phyloP scores from a whole-genome alignment of 768 basidiomycete genomes.

The Strobilomyces echinocephalus region DNA sequence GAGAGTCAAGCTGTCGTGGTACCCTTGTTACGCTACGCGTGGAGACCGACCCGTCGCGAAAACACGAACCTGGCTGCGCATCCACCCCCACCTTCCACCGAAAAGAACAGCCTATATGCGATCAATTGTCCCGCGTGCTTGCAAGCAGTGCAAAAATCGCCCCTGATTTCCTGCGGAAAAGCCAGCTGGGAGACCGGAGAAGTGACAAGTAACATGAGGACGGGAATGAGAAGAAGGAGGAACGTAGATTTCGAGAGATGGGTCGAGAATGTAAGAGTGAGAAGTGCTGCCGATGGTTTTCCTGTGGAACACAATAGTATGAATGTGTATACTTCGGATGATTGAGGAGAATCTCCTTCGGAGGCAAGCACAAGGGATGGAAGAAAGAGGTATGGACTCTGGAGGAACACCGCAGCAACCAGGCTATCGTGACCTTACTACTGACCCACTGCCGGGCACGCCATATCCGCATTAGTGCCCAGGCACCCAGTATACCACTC shows the following conservation, averaged over 20 bases:
- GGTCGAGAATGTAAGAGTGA: slow-evolving; percentile 65
- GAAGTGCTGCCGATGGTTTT: slow-evolving; percentile 49
- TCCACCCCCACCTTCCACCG: slow-evolving; percentile 63
- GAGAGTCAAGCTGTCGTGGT: slow-evolving; percentile 56
- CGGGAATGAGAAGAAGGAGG: slow-evolving; percentile 60
- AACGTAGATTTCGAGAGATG: slow-evolving; percentile 71
- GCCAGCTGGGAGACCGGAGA: slow-evolving; percentile 65
- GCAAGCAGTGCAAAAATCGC: slow-evolving; percentile 2
- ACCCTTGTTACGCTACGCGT: neutral
- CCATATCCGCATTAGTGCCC: slow-evolving; percentile 66
- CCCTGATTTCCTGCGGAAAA: slow-evolving; percentile 42
- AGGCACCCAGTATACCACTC: slow-evolving; percentile 63
- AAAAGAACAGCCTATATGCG: too few relatives aligned
- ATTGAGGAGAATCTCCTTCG: slow-evolving; percentile 41
- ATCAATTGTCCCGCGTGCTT: too few relatives aligned
- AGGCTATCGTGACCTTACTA: slow-evolving; percentile 47
- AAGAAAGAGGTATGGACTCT: slow-evolving; percentile 85
- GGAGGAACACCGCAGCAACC: slow-evolving; percentile 67
- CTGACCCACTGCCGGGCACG: slow-evolving; percentile 54
- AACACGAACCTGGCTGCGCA: slow-evolving; percentile 64
- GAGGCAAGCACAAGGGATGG: slow-evolving; percentile 73
- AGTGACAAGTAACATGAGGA: slow-evolving; percentile 58
- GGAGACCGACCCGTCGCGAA: neutral
- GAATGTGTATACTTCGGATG: neutral
- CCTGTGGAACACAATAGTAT: slow-evolving; percentile 37